These are phyloP conservation scores for Coemansia sp. DNA, from an alignment of 192 early-diverging fungal genomes.

Conservation along the genomic window DNA sequence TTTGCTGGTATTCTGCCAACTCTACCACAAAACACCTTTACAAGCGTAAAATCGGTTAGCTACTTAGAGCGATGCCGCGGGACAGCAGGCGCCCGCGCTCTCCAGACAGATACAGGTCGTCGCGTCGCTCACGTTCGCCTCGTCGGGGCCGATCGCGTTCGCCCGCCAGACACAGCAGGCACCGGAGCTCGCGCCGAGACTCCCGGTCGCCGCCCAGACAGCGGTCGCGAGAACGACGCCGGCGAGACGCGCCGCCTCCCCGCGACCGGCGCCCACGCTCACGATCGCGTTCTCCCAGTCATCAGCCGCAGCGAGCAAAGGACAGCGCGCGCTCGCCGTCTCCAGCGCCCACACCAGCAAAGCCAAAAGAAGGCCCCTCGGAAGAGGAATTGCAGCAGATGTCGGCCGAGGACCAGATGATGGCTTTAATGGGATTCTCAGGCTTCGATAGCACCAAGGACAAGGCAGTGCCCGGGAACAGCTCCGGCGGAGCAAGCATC, in stretches of 20 bases:
- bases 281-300: conserved; percentile 6
- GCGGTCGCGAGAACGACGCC: conserved; percentile 17
- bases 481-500: conserved; percentile 68
- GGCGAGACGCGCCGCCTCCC: background rate
- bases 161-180: conserved; percentile 18
- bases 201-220: conserved; percentile 7
- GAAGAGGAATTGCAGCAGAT: conserved; percentile 14
- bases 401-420: conserved; percentile 72
- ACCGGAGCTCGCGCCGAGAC: background rate
- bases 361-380: background rate
- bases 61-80: conserved; percentile 33
- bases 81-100: conserved; percentile 22
- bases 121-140: conserved; percentile 14
- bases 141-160: conserved; percentile 22
- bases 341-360: background rate
- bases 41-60: background rate
- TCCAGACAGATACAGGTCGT: conserved; percentile 3
- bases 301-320: background rate
- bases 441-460: conserved; percentile 82
- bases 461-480: conserved; percentile 72
- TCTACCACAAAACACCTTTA: background rate
- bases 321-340: conserved; percentile 15
- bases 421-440: conserved; percentile 80
- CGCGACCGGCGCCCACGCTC: conserved; percentile 5
- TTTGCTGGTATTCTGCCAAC: background rate